phyloP scores from a whole-genome alignment of 2,329 filamentous ascomycete genomes.

The Ophiostoma sp. region DNA sequence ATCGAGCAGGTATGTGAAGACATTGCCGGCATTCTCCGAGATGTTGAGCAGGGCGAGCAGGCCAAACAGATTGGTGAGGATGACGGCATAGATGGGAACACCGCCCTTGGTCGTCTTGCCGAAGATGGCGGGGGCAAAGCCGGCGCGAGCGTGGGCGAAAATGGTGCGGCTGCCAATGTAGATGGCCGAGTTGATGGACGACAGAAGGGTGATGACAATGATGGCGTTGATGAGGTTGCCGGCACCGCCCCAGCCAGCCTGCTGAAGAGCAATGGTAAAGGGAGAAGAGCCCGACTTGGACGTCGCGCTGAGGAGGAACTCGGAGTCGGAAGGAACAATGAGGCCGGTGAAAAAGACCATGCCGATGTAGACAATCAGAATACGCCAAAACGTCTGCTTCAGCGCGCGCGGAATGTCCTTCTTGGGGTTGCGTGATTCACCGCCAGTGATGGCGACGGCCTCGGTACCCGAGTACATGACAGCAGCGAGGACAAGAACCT shows the following conservation, averaged over 20 bases:
- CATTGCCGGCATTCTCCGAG: slow-evolving; percentile 42
- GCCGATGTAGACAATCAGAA: slow-evolving; percentile 33
- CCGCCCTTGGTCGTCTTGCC: slow-evolving; percentile 48
- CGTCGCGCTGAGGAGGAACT: slow-evolving; percentile 33
- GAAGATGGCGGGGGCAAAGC: slow-evolving; percentile 53
- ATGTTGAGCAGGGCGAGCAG: slow-evolving; percentile 48
- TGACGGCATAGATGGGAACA: slow-evolving; percentile 57
- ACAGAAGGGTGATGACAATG: slow-evolving; percentile 66
- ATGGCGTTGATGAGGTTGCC: slow-evolving; percentile 71
- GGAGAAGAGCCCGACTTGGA: slow-evolving; percentile 44
- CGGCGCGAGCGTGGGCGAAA: slow-evolving; percentile 53
- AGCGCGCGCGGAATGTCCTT: slow-evolving; percentile 27
- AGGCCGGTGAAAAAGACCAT: slow-evolving; percentile 33
- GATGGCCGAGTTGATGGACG: slow-evolving; percentile 62
- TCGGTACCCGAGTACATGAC: slow-evolving; percentile 30
- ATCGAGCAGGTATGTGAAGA: slow-evolving; percentile 69
- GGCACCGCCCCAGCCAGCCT: slow-evolving; percentile 61
- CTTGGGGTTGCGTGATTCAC: slow-evolving; percentile 28
- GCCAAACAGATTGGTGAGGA: slow-evolving; percentile 53
- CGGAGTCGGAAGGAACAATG: slow-evolving; percentile 31
- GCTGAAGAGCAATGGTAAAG: slow-evolving; percentile 62
- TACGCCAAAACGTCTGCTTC: slow-evolving; percentile 32
- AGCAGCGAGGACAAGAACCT: slow-evolving; percentile 37
- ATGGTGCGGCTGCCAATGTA: slow-evolving; percentile 54
- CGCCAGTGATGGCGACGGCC: slow-evolving; percentile 27